phyloP scores from a whole-genome alignment of 2,329 filamentous ascomycete species.

The Pseudocercospora pini-densiflorae region DNA sequence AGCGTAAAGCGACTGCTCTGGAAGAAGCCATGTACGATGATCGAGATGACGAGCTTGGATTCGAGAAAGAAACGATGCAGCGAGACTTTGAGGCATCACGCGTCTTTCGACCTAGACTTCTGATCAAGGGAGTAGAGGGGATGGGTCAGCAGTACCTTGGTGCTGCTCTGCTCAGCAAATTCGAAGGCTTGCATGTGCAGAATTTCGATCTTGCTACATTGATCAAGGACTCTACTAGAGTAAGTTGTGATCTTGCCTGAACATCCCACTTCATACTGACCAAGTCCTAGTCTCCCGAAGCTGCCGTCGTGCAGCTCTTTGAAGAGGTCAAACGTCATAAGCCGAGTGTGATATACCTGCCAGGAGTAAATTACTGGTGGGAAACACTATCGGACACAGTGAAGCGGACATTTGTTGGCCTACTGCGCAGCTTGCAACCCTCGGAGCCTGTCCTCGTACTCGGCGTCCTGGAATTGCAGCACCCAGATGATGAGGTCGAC shows the following conservation, averaged over 20 bases:
- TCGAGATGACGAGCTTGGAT: slow-evolving; percentile 79
- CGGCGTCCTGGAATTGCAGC: slow-evolving; percentile 73
- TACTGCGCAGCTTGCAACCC: slow-evolving; percentile 81
- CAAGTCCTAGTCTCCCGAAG: slow-evolving; percentile 66
- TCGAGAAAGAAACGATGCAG: slow-evolving; percentile 78
- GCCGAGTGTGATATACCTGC: slow-evolving; percentile 93
- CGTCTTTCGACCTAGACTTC: slow-evolving; percentile 83
- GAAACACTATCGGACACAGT: slow-evolving; percentile 65
- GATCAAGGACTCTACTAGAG: slow-evolving; percentile 78
- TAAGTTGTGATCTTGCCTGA: slow-evolving; percentile 43
- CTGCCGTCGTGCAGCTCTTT: slow-evolving; percentile 88
- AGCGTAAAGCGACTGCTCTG: slow-evolving; percentile 84
- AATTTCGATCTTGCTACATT: slow-evolving; percentile 90
- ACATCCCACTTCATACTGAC: slow-evolving; percentile 15
- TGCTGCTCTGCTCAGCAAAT: slow-evolving; percentile 82
- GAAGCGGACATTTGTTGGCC: slow-evolving; percentile 79
- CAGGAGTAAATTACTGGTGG: slow-evolving; percentile 88
- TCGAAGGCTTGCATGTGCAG: slow-evolving; percentile 93
- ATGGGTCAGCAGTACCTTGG: slow-evolving; percentile 95
- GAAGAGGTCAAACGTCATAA: slow-evolving; percentile 92
- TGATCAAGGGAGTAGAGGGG: slow-evolving; percentile 79
- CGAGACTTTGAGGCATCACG: slow-evolving; percentile 79
- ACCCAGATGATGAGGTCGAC: slow-evolving; percentile 57
- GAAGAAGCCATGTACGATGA: slow-evolving; percentile 95
- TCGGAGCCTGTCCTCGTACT: slow-evolving; percentile 89